Conservation (phyloP, 2,329 filamentous ascomycete genomes). For the Cercospora brassicicola region DNA sequence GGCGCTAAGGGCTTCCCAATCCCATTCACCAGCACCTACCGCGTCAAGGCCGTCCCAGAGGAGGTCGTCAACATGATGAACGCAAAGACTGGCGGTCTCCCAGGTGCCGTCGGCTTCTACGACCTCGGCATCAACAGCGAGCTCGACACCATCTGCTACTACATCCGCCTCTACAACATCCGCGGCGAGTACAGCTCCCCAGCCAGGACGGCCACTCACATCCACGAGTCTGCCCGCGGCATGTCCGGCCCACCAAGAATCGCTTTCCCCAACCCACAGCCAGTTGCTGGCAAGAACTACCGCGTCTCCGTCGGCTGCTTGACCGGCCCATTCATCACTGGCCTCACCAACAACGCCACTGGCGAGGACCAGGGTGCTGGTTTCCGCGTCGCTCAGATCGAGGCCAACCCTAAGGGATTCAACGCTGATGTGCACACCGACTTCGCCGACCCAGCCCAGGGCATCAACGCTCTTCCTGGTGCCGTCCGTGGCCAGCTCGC, state of each 20-base stretch:
- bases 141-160: constrained; percentile 49
- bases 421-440: constrained; percentile 57
- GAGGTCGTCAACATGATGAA: constrained; percentile 51
- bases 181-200: constrained; percentile 53
- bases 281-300: constrained; percentile 39
- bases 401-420: constrained; percentile 53
- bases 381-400: constrained; percentile 54
- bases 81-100: constrained; percentile 32
- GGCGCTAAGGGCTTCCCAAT: constrained; percentile 22
- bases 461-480: constrained; percentile 51
- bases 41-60: constrained; percentile 51
- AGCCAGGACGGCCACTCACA: constrained; percentile 56
- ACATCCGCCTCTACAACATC: constrained; percentile 55
- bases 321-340: constrained; percentile 48
- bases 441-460: constrained; percentile 59
- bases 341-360: constrained; percentile 40
- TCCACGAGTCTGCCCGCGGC: constrained; percentile 53
- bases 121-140: constrained; percentile 56
- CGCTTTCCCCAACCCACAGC: constrained; percentile 52
- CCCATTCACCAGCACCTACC: constrained; percentile 53
- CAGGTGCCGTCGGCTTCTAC: constrained; percentile 51
- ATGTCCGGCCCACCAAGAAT: constrained; percentile 54
- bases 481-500: constrained; percentile 55
- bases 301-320: constrained; percentile 48
- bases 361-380: constrained; percentile 49